Conservation (phyloP, 495 filamentous ascomycete genomes). For the Penicillium paxilli region DNA sequence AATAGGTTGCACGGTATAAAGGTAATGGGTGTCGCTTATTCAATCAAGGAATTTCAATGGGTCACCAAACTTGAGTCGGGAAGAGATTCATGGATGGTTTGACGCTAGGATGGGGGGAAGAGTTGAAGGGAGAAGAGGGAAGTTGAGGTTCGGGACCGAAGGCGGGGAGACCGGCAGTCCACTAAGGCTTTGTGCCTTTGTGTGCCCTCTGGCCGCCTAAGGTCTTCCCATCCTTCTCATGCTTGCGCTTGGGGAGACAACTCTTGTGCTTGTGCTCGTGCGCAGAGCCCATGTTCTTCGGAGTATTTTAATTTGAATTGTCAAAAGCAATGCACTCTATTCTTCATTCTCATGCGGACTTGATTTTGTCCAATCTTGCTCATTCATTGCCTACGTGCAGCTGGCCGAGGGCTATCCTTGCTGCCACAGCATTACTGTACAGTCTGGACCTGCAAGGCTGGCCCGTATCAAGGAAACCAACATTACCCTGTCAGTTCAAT, state of each 20-base stretch:
- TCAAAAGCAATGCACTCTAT: conserved; percentile 3
- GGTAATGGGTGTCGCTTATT: conserved; percentile 5
- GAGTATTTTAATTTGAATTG: not conserved
- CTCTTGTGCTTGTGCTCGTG: not conserved
- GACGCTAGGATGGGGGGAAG: conserved; percentile 9
- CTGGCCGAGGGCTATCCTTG: conserved; percentile 10
- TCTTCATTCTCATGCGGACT: not conserved
- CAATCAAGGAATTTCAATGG: conserved; percentile 9
- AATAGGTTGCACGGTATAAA: conserved; percentile 20
- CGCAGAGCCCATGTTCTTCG: not conserved
- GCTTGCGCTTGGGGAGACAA: not conserved
- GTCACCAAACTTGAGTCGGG: conserved; percentile 28
- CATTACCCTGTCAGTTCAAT: no score
- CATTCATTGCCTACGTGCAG: conserved; percentile 9
- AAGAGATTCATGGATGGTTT: conserved; percentile 26
- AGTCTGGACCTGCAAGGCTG: conserved; percentile 24
- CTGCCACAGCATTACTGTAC: conserved; percentile 18
- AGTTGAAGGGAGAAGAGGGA: conserved; percentile 18
- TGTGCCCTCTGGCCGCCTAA: conserved; percentile 14
- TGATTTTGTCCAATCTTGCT: not conserved
- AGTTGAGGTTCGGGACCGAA: conserved; percentile 31
- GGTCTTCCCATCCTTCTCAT: no score
- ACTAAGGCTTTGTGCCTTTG: conserved; percentile 20
- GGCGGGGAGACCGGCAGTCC: conserved; percentile 26
- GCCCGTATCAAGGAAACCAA: conserved; percentile 14